These are phyloP conservation scores for Vigna trinervia DNA, from an alignment of 306 rosid genomes.

Conservation along the genomic window DNA sequence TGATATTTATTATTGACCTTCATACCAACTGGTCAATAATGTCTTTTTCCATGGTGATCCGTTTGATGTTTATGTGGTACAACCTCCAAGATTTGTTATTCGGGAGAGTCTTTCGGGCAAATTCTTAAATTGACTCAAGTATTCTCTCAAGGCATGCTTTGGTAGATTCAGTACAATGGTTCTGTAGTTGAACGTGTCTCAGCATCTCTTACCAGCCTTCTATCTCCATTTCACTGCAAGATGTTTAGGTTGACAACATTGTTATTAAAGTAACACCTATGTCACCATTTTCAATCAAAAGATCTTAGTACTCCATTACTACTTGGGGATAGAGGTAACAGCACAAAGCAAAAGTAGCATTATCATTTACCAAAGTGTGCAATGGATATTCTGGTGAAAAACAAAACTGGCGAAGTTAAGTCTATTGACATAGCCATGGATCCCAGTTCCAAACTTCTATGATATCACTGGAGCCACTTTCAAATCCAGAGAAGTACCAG, in stretches of 20 bases:
- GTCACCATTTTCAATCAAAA: neutral
- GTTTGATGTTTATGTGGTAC: too few species aligned
- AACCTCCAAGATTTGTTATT: too few species aligned
- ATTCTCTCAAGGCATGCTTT: too few species aligned
- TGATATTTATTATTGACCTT: too few species aligned
- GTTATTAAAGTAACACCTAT: neutral
- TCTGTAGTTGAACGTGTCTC: too few species aligned
- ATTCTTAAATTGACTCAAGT: too few species aligned
- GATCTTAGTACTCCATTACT: neutral
- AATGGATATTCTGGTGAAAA: neutral
- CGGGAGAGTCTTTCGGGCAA: too few species aligned
- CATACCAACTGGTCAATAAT: too few species aligned
- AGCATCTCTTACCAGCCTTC: too few species aligned
- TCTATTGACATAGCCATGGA: neutral
- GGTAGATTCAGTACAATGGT: too few species aligned
- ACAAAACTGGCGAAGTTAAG: neutral
- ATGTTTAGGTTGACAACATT: neutral
- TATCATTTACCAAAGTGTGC: neutral
- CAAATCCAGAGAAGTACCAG: neutral
- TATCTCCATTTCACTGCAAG: too few species aligned
- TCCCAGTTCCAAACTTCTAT: neutral
- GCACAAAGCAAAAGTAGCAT: neutral
- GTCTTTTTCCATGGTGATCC: too few species aligned
- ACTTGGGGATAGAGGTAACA: neutral
- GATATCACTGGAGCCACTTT: neutral